phyloP scores from a whole-genome alignment of 768 basidiomycete species.

The Mycena vitilis region DNA sequence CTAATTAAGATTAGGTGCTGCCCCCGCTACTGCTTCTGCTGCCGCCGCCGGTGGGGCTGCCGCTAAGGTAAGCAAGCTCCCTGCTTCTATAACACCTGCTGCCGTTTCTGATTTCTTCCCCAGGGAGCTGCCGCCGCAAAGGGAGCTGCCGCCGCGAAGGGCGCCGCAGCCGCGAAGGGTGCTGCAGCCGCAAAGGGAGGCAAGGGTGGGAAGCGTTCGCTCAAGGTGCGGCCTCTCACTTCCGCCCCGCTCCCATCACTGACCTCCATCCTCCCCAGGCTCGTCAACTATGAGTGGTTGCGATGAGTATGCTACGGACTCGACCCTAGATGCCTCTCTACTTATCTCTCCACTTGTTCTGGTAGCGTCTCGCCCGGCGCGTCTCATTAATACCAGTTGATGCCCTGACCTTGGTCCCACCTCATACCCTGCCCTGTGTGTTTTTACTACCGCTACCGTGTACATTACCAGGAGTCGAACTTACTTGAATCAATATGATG shows the following conservation, averaged over 20 bases:
- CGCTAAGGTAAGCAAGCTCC: no score
- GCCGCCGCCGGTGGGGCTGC: no score
- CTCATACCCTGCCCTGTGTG: constrained; percentile 18
- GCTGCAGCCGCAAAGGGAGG: not conserved
- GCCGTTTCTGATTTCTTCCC: no score
- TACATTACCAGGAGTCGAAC: constrained; percentile 27
- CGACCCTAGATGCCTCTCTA: constrained; percentile 7
- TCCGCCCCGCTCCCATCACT: not conserved
- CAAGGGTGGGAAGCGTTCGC: not conserved
- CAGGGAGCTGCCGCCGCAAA: no score
- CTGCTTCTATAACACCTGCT: no score
- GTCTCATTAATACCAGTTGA: constrained; percentile 24
- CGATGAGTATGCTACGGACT: constrained; percentile 7
- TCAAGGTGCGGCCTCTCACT: no score
- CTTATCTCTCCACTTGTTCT: constrained; percentile 7
- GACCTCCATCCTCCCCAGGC: not conserved
- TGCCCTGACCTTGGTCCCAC: not conserved
- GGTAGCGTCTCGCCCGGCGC: no score
- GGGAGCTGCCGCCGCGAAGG: not conserved
- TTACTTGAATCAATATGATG: constrained; percentile 30
- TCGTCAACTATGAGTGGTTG: not conserved
- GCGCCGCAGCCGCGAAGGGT: not conserved
- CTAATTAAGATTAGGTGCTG: no score
- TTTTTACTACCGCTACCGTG: constrained; percentile 20
- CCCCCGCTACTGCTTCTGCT: no score